Base-by-base conservation (phyloP, 345 rosid species). In the Atalantia buxifolia region DNA sequence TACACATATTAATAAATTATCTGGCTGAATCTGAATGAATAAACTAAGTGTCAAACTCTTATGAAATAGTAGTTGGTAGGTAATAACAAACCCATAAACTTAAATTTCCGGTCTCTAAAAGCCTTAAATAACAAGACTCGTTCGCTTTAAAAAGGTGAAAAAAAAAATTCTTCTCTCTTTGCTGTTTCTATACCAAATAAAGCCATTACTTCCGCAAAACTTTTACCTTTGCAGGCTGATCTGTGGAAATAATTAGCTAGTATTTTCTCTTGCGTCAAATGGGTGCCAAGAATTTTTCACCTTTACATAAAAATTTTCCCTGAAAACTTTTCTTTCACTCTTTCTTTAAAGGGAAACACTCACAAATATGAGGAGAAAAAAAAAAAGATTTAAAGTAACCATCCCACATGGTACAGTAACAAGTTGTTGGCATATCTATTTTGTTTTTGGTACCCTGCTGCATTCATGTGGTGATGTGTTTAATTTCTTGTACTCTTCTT, bases 401-500 rank as follows among this genome's bases (percentile, higher is more conserved):
- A 76, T 75, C 48, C 14, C 71, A 70, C 80, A 70, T 66, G 77
- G 53, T 76, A 72, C 67, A 45, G 22, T 22, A 45, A 13, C 50
- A 24, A 66, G 82, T 53, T 28, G 88, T 70, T 83, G 84, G 13
- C 38, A 74, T 35, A 31, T 85, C 88, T 16, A 78, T 72, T 80
- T 80, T 60, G 64, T n/a, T 25, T n/a, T 78, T 67, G 88, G 84
- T 85, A 40, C 73, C 1, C 33, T 6, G 82, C 79, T 80, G 14
- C 83, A 59, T 64, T 82, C 85, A 69, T 70, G n/a, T 59, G 31
- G 5, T 25, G 21, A 3, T 16, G 22, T 64, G 38, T 64, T 7
- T 31, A 10, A 66, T 66, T 60, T 71, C 50, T 40, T 61, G 9
- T 50, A 16, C 40, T 36, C 66, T 55, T 78, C 69, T 72, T 72